Evolutionary conservation across 139 green algal genomes (phyloP).

Genomic region (Raphidocelis subcapitata): DNA sequence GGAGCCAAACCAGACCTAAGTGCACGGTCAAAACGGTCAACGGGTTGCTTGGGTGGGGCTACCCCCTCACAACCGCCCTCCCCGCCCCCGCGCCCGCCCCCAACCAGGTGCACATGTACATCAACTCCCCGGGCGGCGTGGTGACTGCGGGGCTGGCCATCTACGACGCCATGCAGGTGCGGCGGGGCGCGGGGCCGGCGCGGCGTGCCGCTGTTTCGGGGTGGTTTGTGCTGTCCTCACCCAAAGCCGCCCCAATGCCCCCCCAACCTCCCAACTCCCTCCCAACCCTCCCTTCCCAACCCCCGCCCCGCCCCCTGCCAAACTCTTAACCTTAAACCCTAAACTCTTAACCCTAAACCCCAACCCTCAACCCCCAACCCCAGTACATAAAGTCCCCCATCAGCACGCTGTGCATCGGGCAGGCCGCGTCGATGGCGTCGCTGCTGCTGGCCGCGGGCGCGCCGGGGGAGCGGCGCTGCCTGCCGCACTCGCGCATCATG

Average conservation of each 20-base stretch:
- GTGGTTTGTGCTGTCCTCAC: background rate
- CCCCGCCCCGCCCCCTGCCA: background rate
- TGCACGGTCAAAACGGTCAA: too few species aligned
- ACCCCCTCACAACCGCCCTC: too few species aligned
- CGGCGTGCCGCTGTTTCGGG: background rate
- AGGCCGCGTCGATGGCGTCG: conserved; percentile 93
- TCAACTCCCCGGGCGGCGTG: conserved; percentile 91
- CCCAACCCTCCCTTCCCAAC: too few species aligned
- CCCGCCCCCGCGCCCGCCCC: too few species aligned
- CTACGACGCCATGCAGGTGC: conserved; percentile 97
- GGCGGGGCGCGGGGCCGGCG: background rate
- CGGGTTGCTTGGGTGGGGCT: too few species aligned
- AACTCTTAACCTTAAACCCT: background rate
- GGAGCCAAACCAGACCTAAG: too few species aligned
- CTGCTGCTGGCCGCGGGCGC: conserved; percentile 85
- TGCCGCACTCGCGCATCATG: conserved; percentile 96
- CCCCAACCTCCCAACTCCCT: too few species aligned
- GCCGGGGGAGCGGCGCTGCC: conserved; percentile 65
- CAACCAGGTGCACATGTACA: conserved; percentile 98
- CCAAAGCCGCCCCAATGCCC: too few species aligned
- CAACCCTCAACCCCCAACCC: background rate
- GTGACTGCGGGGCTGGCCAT: conserved; percentile 94
- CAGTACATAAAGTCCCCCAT: conserved; percentile 93
- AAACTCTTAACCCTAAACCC: too few species aligned
- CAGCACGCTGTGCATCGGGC: conserved; percentile 90